A percentile compares a stretch with the other conserved stretches of the same genome.
Conservation (phyloP, 768 basidiomycete species). For the Infundibulicybe gibba region DNA sequence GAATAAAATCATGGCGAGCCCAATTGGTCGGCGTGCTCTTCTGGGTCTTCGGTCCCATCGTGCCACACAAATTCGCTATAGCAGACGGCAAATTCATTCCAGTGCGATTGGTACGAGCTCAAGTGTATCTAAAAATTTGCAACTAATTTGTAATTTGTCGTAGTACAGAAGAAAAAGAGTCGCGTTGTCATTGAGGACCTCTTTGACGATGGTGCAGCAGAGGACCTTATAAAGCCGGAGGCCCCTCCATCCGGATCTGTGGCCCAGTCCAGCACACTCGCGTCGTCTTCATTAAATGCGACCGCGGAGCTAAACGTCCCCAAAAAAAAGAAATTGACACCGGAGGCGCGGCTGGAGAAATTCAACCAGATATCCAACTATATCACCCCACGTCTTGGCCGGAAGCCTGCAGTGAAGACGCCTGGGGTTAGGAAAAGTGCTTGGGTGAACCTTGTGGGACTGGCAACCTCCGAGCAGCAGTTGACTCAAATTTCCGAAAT, state of each 20-base stretch:
- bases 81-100: too few relatives aligned
- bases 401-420: constrained; percentile 25
- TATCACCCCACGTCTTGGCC: constrained; percentile 33
- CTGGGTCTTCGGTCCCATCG: too few relatives aligned
- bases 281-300: constrained; percentile 2
- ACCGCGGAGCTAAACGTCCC: not conserved
- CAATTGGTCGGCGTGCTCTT: too few relatives aligned
- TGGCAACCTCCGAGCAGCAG: constrained; percentile 47
- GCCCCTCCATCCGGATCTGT: constrained; percentile 1
- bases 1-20: too few relatives aligned
- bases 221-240: constrained; percentile 12
- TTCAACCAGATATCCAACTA: constrained; percentile 33
- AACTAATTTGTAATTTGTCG: not conserved
- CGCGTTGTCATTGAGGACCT: constrained; percentile 24
- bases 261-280: not conserved
- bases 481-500: constrained; percentile 40
- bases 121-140: too few relatives aligned
- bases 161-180: constrained; percentile 29
- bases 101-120: too few relatives aligned
- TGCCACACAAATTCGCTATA: too few relatives aligned
- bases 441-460: constrained; percentile 48
- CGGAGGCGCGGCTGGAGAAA: constrained; percentile 22
- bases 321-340: constrained; percentile 17
- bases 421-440: constrained; percentile 38
- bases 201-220: constrained; percentile 21